Percentiles rank a stretch among this genome's conserved stretches.
Evolutionary conservation across 192 early-diverging fungal genomes (phyloP).

Genomic region (Physocladia obscura): DNA sequence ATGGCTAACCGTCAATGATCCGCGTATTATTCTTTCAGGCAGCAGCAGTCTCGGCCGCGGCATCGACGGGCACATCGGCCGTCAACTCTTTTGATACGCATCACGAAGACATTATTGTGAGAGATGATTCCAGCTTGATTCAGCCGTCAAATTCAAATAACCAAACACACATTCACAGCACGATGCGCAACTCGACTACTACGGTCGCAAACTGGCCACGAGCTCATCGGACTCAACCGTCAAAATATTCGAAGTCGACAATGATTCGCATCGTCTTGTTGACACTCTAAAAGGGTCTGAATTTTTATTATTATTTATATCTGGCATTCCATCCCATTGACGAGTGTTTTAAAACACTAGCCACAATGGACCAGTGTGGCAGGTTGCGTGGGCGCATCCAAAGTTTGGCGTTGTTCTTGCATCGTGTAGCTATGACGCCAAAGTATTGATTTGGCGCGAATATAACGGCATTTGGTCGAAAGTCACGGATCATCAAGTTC

Average conservation of each 20-base stretch:
- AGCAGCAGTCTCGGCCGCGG: too few relatives aligned
- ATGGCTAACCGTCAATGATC: too few relatives aligned
- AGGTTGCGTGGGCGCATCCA: constrained; percentile 98
- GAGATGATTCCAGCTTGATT: too few relatives aligned
- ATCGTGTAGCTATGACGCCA: constrained; percentile 92
- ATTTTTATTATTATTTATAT: too few relatives aligned
- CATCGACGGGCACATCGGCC: constrained; percentile 3
- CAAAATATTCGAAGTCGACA: constrained; percentile 89
- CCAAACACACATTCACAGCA: constrained; percentile 48
- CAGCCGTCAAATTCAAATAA: not conserved
- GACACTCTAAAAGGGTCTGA: constrained; percentile 76
- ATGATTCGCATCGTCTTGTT: constrained; percentile 63
- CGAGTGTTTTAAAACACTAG: constrained; percentile 38
- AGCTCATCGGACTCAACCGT: constrained; percentile 96
- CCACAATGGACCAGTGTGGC: constrained; percentile 98
- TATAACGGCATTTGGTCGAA: constrained; percentile 74
- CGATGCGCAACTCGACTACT: constrained; percentile 81
- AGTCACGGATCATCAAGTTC: constrained; percentile 82
- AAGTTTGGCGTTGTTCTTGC: constrained; percentile 95
- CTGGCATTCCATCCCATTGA: not conserved
- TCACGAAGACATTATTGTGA: constrained; percentile 85
- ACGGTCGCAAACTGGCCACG: constrained; percentile 90
- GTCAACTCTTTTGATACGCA: constrained; percentile 74
- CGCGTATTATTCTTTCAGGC: too few relatives aligned
- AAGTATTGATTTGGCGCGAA: constrained; percentile 95